Base-by-base conservation (phyloP, 352 stramenopile genomes). In the Globisporangium heterothallicum region DNA sequence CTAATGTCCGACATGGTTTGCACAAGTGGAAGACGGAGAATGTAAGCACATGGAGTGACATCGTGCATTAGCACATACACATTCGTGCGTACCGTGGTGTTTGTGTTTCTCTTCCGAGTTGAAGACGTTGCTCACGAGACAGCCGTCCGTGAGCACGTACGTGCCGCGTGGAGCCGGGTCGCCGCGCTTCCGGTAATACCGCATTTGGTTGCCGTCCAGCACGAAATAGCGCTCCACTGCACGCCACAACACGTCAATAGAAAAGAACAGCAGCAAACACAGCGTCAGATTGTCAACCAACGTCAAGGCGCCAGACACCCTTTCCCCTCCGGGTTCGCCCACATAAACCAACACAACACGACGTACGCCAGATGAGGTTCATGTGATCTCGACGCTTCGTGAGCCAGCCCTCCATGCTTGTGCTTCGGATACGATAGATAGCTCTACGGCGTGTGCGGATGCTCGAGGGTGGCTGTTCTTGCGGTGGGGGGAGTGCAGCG, bases 31-130 rank as follows among this genome's bases (percentile, higher is more conserved):
- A n/a, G n/a, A n/a, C n/a, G n/a, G n/a, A n/a, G n/a, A n/a, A n/a
- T n/a, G n/a, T n/a, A n/a, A n/a, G n/a, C n/a, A n/a, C n/a, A n/a
- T n/a, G n/a, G n/a, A n/a, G n/a, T n/a, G n/a, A n/a, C 13, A 30
- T 16, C 5, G 12, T 22, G 22, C 7, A 42, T 35, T 5, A 34
- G n/a, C 38, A 42, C 40, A 47, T 42, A 24, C 36, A 48, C 13
- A 56, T 19, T 9, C 10, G 10, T 18, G 24, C 21, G 44, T 26
- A 66, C 72, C 84, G 60, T 94, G 82, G 56, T 94, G 84, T 35
- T 84, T 85, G 66, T 94, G 83, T 63, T 92, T 94, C 64, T 94
- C 84, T 53, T 93, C 83, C 35, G 82, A 92, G 56, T 92, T 92
- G 46, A 92, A 92, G 24, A 94, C 80, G 16, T 59, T 66, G 32